Evolutionary conservation across 2,329 filamentous ascomycete genomes (phyloP).

Genomic region (Hortaea werneckii): DNA sequence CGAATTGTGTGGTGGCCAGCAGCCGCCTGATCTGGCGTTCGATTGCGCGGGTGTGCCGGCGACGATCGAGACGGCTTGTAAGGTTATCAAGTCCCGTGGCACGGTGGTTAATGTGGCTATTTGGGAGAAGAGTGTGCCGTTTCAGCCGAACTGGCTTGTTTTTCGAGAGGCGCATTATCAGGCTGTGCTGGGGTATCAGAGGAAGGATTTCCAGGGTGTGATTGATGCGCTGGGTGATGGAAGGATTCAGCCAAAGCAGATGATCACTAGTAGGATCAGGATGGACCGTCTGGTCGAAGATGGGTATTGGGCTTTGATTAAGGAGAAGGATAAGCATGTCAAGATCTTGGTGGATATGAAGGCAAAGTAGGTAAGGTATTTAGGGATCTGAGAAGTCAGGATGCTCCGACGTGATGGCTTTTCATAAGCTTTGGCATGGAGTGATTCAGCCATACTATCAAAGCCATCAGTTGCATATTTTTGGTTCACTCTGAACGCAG

Average conservation of each 20-base stretch:
- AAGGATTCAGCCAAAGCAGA: conserved; percentile 40
- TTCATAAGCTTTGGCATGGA: too few species aligned
- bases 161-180: conserved; percentile 44
- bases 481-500: too few species aligned
- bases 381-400: too few species aligned
- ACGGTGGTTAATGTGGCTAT: conserved; percentile 56
- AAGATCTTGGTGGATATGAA: conserved; percentile 48
- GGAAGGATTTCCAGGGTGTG: conserved; percentile 47
- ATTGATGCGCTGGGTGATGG: conserved; percentile 31
- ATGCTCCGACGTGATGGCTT: too few species aligned
- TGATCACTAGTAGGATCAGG: conserved; percentile 52
- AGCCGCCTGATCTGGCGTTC: conserved; percentile 49
- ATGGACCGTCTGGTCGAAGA: conserved; percentile 48
- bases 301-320: conserved; percentile 47
- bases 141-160: conserved; percentile 45
- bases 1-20: conserved; percentile 36
- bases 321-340: conserved; percentile 52
- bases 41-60: conserved; percentile 53
- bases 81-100: conserved; percentile 43
- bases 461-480: too few species aligned
- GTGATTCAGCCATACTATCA: too few species aligned
- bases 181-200: conserved; percentile 41
- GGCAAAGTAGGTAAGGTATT: not conserved
- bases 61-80: conserved; percentile 32
- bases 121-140: conserved; percentile 46